Conservation (phyloP, 140 eudicot species). For the Stevia rebaudiana region DNA sequence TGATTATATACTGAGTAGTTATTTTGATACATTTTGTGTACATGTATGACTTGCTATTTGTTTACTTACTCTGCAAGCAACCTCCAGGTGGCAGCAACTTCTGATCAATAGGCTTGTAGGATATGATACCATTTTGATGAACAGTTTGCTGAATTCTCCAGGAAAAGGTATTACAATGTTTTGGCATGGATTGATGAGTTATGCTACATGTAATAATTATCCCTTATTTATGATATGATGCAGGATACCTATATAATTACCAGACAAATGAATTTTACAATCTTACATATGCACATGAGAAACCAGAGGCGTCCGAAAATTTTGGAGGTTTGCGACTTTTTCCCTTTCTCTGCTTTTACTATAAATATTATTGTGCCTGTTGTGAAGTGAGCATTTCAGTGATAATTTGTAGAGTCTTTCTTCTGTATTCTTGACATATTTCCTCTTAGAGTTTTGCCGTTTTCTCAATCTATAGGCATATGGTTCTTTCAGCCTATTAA, state of each 20-base stretch:
- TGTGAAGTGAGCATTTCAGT: not conserved
- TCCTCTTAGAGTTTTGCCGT: not conserved
- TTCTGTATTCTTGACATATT: not conserved
- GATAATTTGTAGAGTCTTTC: not conserved
- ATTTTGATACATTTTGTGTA: not conserved
- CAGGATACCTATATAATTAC: slow-evolving; percentile 92
- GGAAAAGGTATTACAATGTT: slow-evolving; percentile 62
- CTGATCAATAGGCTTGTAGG: slow-evolving; percentile 93
- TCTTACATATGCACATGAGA: slow-evolving; percentile 90
- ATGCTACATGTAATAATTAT: slow-evolving; percentile 3
- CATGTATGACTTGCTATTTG: slow-evolving; percentile 8
- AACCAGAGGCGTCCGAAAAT: slow-evolving; percentile 79
- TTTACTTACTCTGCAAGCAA: slow-evolving; percentile 13
- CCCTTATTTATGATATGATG: slow-evolving; percentile 23
- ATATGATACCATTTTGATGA: slow-evolving; percentile 95
- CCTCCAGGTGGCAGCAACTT: slow-evolving; percentile 98
- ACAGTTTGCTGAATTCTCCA: slow-evolving; percentile 82
- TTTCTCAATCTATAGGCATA: not conserved
- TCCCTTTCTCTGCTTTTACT: not conserved
- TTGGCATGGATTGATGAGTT: not conserved
- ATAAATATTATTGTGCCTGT: not conserved
- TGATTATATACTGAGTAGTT: not conserved
- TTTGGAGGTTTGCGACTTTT: slow-evolving; percentile 54
- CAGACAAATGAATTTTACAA: slow-evolving; percentile 95
- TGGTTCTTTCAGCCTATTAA: not conserved